These are phyloP conservation scores for Trichoderma sp. DNA, from an alignment of 2,329 filamentous ascomycete genomes.

Conservation along the genomic window DNA sequence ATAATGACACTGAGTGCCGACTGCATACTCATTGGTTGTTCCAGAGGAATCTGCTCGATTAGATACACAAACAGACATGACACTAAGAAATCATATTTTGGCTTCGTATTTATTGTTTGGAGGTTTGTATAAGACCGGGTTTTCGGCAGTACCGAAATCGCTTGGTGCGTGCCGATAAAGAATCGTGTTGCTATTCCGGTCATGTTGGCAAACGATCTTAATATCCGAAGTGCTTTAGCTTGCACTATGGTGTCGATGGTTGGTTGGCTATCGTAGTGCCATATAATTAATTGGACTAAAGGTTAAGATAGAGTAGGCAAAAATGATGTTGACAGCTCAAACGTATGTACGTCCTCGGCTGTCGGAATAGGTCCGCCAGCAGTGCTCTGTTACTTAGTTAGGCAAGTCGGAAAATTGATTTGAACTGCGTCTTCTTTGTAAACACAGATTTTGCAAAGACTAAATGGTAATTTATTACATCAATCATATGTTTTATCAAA, in stretches of 20 bases:
- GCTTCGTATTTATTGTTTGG: neutral
- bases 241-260: neutral
- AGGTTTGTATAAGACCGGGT: neutral
- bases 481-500: no score
- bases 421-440: neutral
- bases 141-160: neutral
- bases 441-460: neutral
- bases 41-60: neutral
- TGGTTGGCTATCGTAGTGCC: neutral
- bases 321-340: neutral
- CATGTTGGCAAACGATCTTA: neutral
- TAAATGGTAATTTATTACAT: neutral
- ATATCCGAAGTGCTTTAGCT: neutral
- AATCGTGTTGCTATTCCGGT: neutral
- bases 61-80: neutral
- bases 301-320: neutral
- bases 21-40: neutral
- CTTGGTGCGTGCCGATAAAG: neutral
- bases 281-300: neutral
- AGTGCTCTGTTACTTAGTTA: neutral
- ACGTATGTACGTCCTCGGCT: neutral
- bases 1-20: neutral
- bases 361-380: neutral
- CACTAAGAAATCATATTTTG: neutral
- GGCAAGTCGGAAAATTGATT: neutral